Evolutionary conservation across 2,329 filamentous ascomycete genomes (phyloP), one percentile per base, ranked within the genome.

Genomic region (Septoria petroselini): DNA sequence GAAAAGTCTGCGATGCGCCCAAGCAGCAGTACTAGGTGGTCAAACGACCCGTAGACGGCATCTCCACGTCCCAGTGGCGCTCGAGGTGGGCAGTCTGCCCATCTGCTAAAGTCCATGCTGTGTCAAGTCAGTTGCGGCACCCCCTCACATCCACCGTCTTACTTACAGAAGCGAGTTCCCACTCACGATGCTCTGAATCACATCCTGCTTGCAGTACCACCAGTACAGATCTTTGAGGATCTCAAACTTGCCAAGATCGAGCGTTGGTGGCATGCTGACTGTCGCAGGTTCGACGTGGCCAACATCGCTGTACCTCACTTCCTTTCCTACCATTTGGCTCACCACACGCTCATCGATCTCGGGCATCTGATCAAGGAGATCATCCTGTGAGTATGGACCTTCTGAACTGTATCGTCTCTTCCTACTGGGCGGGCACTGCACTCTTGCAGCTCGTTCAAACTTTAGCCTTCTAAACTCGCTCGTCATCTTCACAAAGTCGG

Each of bases 181-280:
- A 58, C 91, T 93, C 18, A 97, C 74, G 53, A 96, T 81, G 65
- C 88, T 90, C 67, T 96, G 91, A 60, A 91, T 94, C 7, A 87
- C 82, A 67, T 97, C 93, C 75, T 96, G 93, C 69, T 95, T 95
- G 61, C 81, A 85, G 66, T 91, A 96, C 87, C 90, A 96, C 91
- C 91, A 98, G 65, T 86, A 94, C 4, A 97, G 71, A 69, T 97
- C 93, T 57, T 86, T 82, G 31, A 93, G 76, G 12, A 86, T 84
- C 62, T 93, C 86, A 62, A 87, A 95, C 33, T 80, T 83, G 54
- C 88, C 84, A 40, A 95, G 77, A 53, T 97, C 91, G 12, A 57
- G 61, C 56, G 27, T 55, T 53, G 41, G 62, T 52, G 58, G 71
- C 45, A 68, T 63, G 34, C 27, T 55, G 56, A 29, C 43, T 51